Evolutionary conservation across 345 rosid genomes (phyloP).

Genomic region (Pistacia vera): DNA sequence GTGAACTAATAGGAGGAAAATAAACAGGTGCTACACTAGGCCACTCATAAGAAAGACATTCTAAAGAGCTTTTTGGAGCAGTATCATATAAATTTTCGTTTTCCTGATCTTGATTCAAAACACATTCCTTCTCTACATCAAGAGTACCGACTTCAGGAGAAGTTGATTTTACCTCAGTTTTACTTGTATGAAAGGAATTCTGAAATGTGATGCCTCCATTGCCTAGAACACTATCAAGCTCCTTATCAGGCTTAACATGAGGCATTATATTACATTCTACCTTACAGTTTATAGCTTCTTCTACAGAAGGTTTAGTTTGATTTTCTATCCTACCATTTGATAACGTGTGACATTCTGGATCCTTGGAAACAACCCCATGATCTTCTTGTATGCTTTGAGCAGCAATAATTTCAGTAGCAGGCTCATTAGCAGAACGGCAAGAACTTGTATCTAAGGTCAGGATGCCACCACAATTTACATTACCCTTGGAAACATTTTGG

Average conservation of each 20-base stretch:
- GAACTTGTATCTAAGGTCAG: conserved; percentile 27
- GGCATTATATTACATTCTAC: conserved; percentile 32
- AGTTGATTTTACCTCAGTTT: conserved; percentile 31
- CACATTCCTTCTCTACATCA: conserved; percentile 43
- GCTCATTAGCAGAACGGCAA: conserved; percentile 39
- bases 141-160: conserved; percentile 28
- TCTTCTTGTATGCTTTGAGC: conserved; percentile 36
- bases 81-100: conserved; percentile 35
- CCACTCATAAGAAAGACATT: conserved; percentile 82
- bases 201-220: conserved; percentile 33
- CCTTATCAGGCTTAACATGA: conserved; percentile 27
- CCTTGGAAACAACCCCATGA: conserved; percentile 28
- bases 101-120: conserved; percentile 34
- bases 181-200: conserved; percentile 33
- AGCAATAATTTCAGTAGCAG: conserved; percentile 32
- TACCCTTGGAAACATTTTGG: conserved; percentile 23
- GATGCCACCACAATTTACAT: conserved; percentile 14
- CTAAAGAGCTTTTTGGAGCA: conserved; percentile 47
- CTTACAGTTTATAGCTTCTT: conserved; percentile 28
- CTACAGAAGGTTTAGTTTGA: conserved; percentile 28
- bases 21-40: conserved; percentile 73
- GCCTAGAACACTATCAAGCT: conserved; percentile 27
- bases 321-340: conserved; percentile 26
- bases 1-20: conserved; percentile 72
- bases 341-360: conserved; percentile 22